These are phyloP conservation scores for Aspergillus bridgeri DNA, from an alignment of 495 filamentous ascomycete genomes.

Conservation along the genomic window DNA sequence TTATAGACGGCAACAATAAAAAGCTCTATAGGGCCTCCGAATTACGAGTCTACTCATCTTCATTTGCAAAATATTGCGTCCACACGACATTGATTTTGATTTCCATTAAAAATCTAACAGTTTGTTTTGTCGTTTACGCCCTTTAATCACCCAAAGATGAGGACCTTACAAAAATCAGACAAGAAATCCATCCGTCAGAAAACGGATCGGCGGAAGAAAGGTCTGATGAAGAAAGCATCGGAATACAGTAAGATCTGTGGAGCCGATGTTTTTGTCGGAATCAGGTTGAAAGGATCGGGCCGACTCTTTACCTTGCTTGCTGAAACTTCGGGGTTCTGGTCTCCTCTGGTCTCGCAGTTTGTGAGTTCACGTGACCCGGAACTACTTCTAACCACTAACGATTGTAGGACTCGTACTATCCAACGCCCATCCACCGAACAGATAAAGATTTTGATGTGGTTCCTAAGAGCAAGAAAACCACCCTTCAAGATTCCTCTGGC, in stretches of 20 bases:
- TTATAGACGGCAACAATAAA: neutral
- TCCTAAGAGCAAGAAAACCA: too few relatives aligned
- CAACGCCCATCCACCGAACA: neutral
- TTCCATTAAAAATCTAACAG: neutral
- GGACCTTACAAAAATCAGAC: neutral
- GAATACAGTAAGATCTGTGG: constrained; percentile 2
- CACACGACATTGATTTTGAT: neutral
- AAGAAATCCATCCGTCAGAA: constrained; percentile 4
- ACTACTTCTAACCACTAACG: neutral
- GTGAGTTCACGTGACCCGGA: neutral
- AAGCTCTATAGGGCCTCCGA: neutral
- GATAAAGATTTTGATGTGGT: too few relatives aligned
- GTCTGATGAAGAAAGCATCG: neutral
- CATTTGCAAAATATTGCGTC: neutral
- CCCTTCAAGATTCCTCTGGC: too few relatives aligned
- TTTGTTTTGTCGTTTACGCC: neutral
- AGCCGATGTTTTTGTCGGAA: constrained; percentile 1
- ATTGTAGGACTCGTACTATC: constrained; percentile 1
- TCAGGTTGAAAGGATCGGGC: neutral
- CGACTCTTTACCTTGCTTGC: constrained; percentile 3
- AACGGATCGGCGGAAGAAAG: neutral
- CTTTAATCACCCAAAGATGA: neutral
- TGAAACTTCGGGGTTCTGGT: neutral
- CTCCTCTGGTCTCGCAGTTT: neutral
- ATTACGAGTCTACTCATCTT: neutral